A percentile compares a stretch with the other conserved stretches of the same genome.
phyloP scores from a whole-genome alignment of 2,329 filamentous ascomycete genomes.

The Xylariales sp. region DNA sequence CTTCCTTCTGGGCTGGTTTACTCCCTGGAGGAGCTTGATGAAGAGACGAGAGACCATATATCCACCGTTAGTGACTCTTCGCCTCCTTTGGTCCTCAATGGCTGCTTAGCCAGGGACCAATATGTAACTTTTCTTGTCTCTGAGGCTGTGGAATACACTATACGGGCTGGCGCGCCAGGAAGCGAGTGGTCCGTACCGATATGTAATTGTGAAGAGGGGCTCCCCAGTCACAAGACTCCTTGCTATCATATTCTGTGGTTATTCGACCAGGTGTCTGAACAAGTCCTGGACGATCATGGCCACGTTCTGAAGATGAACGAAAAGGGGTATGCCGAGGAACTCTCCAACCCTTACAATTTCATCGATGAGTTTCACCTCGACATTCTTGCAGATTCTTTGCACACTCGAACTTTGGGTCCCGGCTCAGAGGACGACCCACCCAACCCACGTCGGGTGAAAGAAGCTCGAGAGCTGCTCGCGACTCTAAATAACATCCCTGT shows the following conservation, averaged over 20 bases:
- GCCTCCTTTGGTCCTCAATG: conserved; percentile 44
- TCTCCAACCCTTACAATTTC: conserved; percentile 42
- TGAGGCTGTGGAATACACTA: conserved; percentile 46
- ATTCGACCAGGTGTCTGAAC: conserved; percentile 46
- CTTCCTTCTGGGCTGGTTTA: conserved; percentile 31
- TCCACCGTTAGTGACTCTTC: conserved; percentile 42
- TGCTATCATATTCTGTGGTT: conserved; percentile 53
- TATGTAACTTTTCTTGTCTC: conserved; percentile 47
- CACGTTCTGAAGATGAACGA: conserved; percentile 37
- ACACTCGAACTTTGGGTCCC: conserved; percentile 35
- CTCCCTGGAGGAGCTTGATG: conserved; percentile 24
- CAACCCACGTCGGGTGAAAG: conserved; percentile 36
- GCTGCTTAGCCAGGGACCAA: conserved; percentile 44
- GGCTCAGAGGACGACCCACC: conserved; percentile 19
- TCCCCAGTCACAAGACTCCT: conserved; percentile 22
- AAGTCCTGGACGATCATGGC: conserved; percentile 37
- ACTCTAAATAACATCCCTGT: conserved; percentile 33
- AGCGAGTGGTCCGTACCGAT: conserved; percentile 35
- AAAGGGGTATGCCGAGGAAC: conserved; percentile 38
- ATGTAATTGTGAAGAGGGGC: conserved; percentile 39
- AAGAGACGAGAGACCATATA: conserved; percentile 31
- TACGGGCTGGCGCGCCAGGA: conserved; percentile 40
- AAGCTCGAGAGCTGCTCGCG: conserved; percentile 48
- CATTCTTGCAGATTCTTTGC: conserved; percentile 47
- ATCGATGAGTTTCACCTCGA: conserved; percentile 49